These are phyloP conservation scores for Lepraria neglecta DNA, from an alignment of 495 filamentous ascomycete species.

Conservation along the genomic window DNA sequence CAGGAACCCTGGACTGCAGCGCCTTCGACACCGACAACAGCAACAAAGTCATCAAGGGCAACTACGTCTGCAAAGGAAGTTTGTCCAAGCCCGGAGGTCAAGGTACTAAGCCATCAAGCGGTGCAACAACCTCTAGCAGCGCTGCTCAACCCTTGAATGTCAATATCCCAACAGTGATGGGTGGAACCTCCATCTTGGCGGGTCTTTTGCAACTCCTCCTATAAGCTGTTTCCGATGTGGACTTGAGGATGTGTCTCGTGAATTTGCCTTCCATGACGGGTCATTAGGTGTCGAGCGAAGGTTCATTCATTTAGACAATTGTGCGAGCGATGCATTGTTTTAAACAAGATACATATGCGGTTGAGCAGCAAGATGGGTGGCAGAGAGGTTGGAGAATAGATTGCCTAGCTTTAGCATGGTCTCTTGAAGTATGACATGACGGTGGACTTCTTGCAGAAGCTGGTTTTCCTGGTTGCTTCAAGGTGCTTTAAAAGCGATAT, in stretches of 20 bases:
- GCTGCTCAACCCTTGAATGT: constrained; percentile 40
- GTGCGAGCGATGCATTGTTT: constrained; percentile 20
- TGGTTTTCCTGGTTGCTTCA: neutral
- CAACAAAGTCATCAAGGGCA: constrained; percentile 53
- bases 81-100: constrained; percentile 39
- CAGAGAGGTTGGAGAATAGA: constrained; percentile 17
- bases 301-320: constrained; percentile 21
- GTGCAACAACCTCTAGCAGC: constrained; percentile 31
- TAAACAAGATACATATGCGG: constrained; percentile 12
- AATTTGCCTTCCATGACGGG: constrained; percentile 17
- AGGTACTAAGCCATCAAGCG: constrained; percentile 34
- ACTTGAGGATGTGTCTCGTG: constrained; percentile 3
- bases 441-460: constrained; percentile 15
- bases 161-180: constrained; percentile 39
- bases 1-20: constrained; percentile 51
- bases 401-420: constrained; percentile 19
- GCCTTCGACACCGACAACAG: constrained; percentile 40
- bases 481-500: constrained; percentile 15
- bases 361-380: constrained; percentile 1
- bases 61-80: constrained; percentile 49
- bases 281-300: constrained; percentile 20
- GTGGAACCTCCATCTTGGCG: constrained; percentile 29
- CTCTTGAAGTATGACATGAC: constrained; percentile 14
- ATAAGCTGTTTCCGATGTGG: constrained; percentile 28
- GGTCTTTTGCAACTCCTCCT: constrained; percentile 41